These are phyloP conservation scores for Fomitopsis pulvina DNA, from an alignment of 768 basidiomycete species.

Conservation along the genomic window DNA sequence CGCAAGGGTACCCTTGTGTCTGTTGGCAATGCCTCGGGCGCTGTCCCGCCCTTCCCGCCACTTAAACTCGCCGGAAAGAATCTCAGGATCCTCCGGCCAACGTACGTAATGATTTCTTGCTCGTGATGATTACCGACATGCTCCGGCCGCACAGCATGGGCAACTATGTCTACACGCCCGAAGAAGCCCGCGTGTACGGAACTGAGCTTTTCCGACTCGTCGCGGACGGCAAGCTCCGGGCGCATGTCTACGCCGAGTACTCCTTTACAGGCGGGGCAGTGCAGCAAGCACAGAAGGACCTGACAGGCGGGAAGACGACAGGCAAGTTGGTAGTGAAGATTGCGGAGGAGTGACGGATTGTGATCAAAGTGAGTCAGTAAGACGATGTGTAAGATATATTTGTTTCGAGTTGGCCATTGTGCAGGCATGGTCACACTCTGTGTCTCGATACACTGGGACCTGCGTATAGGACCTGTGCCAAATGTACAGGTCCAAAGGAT, in stretches of 20 bases:
- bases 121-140: constrained; percentile 20
- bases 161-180: constrained; percentile 68
- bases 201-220: constrained; percentile 58
- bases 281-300: constrained; percentile 68
- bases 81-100: constrained; percentile 69
- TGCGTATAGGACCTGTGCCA: too few relatives aligned
- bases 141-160: constrained; percentile 39
- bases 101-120: too few relatives aligned
- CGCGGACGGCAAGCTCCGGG: constrained; percentile 50
- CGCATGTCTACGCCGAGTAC: constrained; percentile 71
- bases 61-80: constrained; percentile 78
- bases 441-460: too few relatives aligned
- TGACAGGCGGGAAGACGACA: constrained; percentile 64
- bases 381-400: neutral
- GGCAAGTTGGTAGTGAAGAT: constrained; percentile 87
- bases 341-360: constrained; percentile 12
- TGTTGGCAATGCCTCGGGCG: constrained; percentile 88
- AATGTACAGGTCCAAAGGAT: too few relatives aligned
- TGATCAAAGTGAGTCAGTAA: neutral
- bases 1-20: constrained; percentile 88
- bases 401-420: too few relatives aligned
- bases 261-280: constrained; percentile 79
- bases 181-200: constrained; percentile 65
- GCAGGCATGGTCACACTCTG: too few relatives aligned
- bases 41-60: constrained; percentile 69